Conservation (phyloP, 805 yeast species). For the Starmerella kuoi region DNA sequence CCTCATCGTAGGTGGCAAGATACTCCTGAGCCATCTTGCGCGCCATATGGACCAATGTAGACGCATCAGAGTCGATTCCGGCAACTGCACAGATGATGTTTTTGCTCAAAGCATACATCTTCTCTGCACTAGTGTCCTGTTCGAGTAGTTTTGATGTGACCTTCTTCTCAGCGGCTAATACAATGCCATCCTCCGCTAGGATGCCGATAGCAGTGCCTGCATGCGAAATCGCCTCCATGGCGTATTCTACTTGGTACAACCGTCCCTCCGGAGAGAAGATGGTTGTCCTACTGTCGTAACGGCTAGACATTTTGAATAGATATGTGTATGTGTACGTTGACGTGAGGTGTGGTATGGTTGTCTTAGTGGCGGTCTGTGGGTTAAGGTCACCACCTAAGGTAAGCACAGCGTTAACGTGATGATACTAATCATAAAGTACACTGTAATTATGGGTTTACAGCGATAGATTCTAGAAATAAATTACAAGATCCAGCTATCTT, state of each 20-base stretch:
- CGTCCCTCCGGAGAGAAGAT: conserved; percentile 98
- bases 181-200: conserved; percentile 74
- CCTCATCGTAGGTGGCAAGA: conserved; percentile 76
- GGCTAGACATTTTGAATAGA: conserved; percentile 49
- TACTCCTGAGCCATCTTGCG: conserved; percentile 74
- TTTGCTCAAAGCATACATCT: conserved; percentile 74
- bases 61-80: conserved; percentile 95
- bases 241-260: conserved; percentile 91
- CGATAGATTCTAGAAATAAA: no score
- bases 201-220: conserved; percentile 78
- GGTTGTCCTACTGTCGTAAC: conserved; percentile 98
- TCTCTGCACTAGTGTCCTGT: conserved; percentile 88
- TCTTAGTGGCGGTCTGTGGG: no score
- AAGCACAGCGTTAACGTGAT: no score
- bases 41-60: conserved; percentile 77
- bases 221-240: conserved; percentile 76
- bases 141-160: conserved; percentile 86
- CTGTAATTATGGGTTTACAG: no score
- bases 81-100: conserved; percentile 77
- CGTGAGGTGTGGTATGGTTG: background rate
- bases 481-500: no score
- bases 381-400: no score
- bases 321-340: background rate
- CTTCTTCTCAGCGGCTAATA: conserved; percentile 91
- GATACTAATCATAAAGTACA: no score